Percentiles rank a stretch among this genome's conserved stretches.
These are phyloP conservation scores for Ajuga reptans DNA, from an alignment of 305 asterid genomes.

Conservation along the genomic window DNA sequence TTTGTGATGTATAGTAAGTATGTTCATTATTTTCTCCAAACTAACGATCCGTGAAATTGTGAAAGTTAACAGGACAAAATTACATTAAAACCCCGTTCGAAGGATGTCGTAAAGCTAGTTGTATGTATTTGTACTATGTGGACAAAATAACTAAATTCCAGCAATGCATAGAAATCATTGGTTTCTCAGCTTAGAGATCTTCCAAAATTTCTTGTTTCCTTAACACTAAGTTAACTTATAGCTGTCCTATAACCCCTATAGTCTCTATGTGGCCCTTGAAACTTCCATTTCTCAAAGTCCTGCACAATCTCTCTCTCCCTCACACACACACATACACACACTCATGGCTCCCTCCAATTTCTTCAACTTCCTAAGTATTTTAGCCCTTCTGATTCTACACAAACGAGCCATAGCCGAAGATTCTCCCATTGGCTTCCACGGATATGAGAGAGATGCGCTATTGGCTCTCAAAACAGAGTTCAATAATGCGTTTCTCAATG, in stretches of 20 bases:
- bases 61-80: too few relatives aligned
- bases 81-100: too few relatives aligned
- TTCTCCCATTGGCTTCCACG: conserved; percentile 30
- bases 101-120: neutral
- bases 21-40: too few relatives aligned
- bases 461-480: conserved; percentile 33
- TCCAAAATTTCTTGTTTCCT: conserved; percentile 34
- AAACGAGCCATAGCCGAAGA: conserved; percentile 19
- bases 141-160: conserved; percentile 14
- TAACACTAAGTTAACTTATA: conserved; percentile 28
- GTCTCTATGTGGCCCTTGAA: conserved; percentile 2
- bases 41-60: too few relatives aligned
- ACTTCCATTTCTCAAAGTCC: conserved; percentile 8
- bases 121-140: neutral
- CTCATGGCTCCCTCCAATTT: conserved; percentile 28
- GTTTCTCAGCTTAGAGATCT: conserved; percentile 34
- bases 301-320: neutral
- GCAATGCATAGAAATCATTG: conserved; percentile 32
- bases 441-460: conserved; percentile 51
- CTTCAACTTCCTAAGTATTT: conserved; percentile 24
- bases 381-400: conserved; percentile 17
- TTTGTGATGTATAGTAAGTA: too few relatives aligned
- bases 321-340: neutral
- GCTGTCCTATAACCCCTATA: conserved; percentile 35
- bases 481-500: conserved; percentile 31